Evolutionary conservation across 2,329 filamentous ascomycete species (phyloP), one percentile per base, ranked within the genome.

Genomic region (Cladophialophora chaetospira): DNA sequence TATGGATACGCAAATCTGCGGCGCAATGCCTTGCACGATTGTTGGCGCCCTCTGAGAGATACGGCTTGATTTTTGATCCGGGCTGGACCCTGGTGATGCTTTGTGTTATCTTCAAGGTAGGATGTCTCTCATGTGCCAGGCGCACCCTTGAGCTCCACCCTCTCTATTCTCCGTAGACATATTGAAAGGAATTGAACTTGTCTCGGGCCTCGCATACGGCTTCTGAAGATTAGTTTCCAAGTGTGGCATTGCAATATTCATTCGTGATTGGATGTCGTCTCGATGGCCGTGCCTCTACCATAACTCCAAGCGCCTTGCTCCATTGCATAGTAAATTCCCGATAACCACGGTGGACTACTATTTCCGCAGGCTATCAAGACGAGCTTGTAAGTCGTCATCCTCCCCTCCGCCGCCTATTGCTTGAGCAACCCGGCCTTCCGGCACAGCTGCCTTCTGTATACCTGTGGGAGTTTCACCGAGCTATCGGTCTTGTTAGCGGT

Each of bases 371-470:
- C 92, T 96, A 71, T 97, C 91, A 50, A 99, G 82, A 57, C 94
- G 85, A 63, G 94, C 93, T 77, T 97, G 92, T 23, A 99, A 83
- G 71, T 97, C 94, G 69, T 97, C 91, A 68, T 97, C 92, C 48
- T 75, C 86, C 66, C 86, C 64, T 69, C 80, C 75, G 36, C 79
- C 78, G 5, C 90, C 91, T 64, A 97, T 82, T 13, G 93, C 91
- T 72, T 97, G 89, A 44, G 94, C 93, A 60, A 97, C 84, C 68
- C 84, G 86, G 9, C 85, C 82, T 69, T 97, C 91, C 4, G 88
- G 77, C 4, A 88, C 86, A 4, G 86, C 78, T 53, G 82, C 82
- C 63, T 86, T 87, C 69, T 94, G 90, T 58, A 97, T 76, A 2
- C 89, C 91, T 36, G 87, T 86, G 0, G 94, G 94, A 2, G 93